These are phyloP conservation scores for Barnettozyma salicaria DNA, from an alignment of 805 yeast species.

Conservation along the genomic window DNA sequence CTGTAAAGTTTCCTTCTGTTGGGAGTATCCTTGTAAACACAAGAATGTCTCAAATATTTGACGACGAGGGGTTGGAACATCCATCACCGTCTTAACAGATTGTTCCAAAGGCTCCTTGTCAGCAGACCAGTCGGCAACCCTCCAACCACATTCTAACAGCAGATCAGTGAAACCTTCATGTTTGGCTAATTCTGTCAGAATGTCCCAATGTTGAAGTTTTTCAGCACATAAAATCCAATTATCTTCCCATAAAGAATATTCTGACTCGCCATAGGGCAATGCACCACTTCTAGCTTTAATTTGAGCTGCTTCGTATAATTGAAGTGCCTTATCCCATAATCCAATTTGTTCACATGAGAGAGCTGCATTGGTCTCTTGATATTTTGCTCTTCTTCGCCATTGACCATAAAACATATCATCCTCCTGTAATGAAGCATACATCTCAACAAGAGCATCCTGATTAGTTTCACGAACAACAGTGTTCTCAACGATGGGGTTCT, in stretches of 20 bases:
- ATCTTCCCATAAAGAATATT: slow-evolving; percentile 96
- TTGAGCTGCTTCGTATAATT: slow-evolving; percentile 92
- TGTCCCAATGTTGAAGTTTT: slow-evolving; percentile 96
- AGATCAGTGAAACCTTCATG: slow-evolving; percentile 97
- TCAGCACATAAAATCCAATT: slow-evolving; percentile 98
- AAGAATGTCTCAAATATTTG: slow-evolving; percentile 94
- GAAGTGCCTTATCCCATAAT: slow-evolving; percentile 89
- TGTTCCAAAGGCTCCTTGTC: slow-evolving; percentile 93
- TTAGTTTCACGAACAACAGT: slow-evolving; percentile 75
- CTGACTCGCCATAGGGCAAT: slow-evolving; percentile 91
- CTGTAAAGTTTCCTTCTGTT: slow-evolving; percentile 77
- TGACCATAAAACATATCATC: slow-evolving; percentile 96
- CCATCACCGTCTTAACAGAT: slow-evolving; percentile 94
- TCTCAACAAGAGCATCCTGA: slow-evolving; percentile 84
- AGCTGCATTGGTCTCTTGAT: slow-evolving; percentile 88
- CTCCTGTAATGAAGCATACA: slow-evolving; percentile 84
- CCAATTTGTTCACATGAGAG: slow-evolving; percentile 93
- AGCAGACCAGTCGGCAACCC: slow-evolving; percentile 97
- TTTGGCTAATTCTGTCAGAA: slow-evolving; percentile 89
- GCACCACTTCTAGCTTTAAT: slow-evolving; percentile 94
- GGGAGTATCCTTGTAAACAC: slow-evolving; percentile 88
- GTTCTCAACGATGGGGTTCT: slow-evolving; percentile 57
- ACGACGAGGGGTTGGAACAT: slow-evolving; percentile 95
- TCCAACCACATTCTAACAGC: slow-evolving; percentile 97
- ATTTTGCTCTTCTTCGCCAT: slow-evolving; percentile 96